phyloP scores from a whole-genome alignment of 2,329 filamentous ascomycete genomes.

The Scedosporium dehoogii region DNA sequence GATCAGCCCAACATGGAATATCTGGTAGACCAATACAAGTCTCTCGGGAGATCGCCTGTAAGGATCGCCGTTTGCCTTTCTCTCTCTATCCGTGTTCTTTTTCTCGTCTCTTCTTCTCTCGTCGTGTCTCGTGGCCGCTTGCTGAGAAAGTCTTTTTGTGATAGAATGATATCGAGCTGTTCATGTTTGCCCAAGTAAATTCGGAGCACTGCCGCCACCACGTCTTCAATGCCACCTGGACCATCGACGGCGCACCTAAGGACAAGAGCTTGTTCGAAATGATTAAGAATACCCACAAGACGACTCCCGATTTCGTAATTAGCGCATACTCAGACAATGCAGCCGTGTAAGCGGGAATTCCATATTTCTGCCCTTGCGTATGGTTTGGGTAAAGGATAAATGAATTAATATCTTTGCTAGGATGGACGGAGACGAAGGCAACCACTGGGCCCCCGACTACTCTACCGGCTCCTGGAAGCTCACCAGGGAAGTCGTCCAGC shows the following conservation, averaged over 20 bases:
- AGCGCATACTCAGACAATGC: constrained; percentile 98
- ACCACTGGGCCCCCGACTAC: constrained; percentile 77
- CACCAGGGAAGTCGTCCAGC: constrained; percentile 77
- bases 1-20: constrained; percentile 89
- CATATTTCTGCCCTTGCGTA: background rate
- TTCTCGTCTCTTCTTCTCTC: too few species aligned
- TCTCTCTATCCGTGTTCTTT: background rate
- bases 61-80: constrained; percentile 19
- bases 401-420: constrained; percentile 5
- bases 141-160: background rate
- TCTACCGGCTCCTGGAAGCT: constrained; percentile 80
- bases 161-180: constrained; percentile 75
- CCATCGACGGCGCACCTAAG: constrained; percentile 77
- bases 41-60: constrained; percentile 44
- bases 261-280: constrained; percentile 80
- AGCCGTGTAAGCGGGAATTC: constrained; percentile 49
- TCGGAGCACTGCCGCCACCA: constrained; percentile 84
- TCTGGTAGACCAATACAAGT: constrained; percentile 54
- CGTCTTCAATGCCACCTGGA: constrained; percentile 96
- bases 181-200: constrained; percentile 99
- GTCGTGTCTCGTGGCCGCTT: background rate
- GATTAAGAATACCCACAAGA: constrained; percentile 92
- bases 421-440: constrained; percentile 27
- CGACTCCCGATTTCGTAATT: constrained; percentile 70
- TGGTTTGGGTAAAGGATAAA: background rate